phyloP scores from a whole-genome alignment of 805 yeast species.

The Candida tallmaniae region DNA sequence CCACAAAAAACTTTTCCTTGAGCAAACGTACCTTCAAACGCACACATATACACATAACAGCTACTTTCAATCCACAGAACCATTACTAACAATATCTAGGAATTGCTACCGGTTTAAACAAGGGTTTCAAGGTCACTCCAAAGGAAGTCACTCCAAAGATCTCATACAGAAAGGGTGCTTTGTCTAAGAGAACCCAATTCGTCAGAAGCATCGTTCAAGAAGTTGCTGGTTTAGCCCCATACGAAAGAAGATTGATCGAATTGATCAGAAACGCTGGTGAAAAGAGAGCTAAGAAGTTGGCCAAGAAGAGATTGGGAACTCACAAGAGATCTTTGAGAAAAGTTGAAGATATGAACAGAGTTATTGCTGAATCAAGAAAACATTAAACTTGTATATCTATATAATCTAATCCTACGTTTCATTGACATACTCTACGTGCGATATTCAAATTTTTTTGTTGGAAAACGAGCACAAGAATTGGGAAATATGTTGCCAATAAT shows the following conservation, averaged over 20 bases:
- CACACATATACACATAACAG: too few species aligned
- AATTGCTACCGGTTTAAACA: conserved; percentile 98
- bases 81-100: conserved; percentile 48
- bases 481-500: too few species aligned
- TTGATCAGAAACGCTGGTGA: conserved; percentile 99
- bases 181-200: conserved; percentile 91
- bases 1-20: too few species aligned
- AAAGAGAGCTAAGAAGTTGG: conserved; percentile 99
- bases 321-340: conserved; percentile 99
- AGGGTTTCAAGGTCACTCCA: conserved; percentile 96
- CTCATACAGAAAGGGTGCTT: conserved; percentile 95
- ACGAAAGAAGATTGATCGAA: conserved; percentile 99
- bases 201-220: conserved; percentile 95
- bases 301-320: conserved; percentile 99
- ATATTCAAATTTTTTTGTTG: too few species aligned
- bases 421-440: too few species aligned
- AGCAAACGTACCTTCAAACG: too few species aligned
- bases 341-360: conserved; percentile 96
- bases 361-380: conserved; percentile 97
- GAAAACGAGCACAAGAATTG: too few species aligned
- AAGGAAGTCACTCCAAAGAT: conserved; percentile 64
- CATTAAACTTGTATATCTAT: conserved; percentile 45
- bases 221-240: conserved; percentile 99
- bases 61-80: background rate
- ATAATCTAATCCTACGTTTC: conserved; percentile 8